Evolutionary conservation across 2,329 filamentous ascomycete genomes (phyloP).

Genomic region (Xylariaceae sp.): DNA sequence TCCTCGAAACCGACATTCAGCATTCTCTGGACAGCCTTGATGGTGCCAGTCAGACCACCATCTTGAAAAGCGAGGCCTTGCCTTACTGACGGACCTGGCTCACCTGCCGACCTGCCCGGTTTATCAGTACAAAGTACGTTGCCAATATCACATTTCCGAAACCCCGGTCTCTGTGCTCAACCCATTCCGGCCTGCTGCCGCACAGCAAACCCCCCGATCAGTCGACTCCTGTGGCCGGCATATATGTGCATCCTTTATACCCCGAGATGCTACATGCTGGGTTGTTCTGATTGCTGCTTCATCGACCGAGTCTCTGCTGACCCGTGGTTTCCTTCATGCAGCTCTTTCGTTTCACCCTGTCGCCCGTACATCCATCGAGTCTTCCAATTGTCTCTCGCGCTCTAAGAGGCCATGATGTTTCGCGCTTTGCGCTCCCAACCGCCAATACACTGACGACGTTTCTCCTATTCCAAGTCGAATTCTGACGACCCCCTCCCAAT

Average conservation of each 20-base stretch:
- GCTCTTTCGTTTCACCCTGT: conserved; percentile 25
- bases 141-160: neutral
- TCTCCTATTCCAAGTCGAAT: conserved; percentile 16
- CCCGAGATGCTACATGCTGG: neutral
- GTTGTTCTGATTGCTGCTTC: conserved; percentile 19
- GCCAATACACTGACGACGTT: conserved; percentile 39
- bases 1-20: no score
- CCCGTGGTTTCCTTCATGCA: conserved; percentile 23
- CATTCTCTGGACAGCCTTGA: no score
- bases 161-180: conserved; percentile 9
- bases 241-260: neutral
- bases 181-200: neutral
- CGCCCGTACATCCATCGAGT: conserved; percentile 20
- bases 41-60: no score
- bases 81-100: neutral
- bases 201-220: conserved; percentile 4
- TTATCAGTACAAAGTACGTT: conserved; percentile 15
- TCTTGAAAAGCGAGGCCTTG: no score
- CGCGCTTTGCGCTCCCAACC: conserved; percentile 39
- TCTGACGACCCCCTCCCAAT: conserved; percentile 7
- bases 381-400: conserved; percentile 16
- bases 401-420: conserved; percentile 40
- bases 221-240: conserved; percentile 17
- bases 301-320: conserved; percentile 28
- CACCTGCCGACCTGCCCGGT: conserved; percentile 3